These are phyloP conservation scores for Leucocoprinus birnbaumii DNA, from an alignment of 768 basidiomycete genomes.

Conservation along the genomic window DNA sequence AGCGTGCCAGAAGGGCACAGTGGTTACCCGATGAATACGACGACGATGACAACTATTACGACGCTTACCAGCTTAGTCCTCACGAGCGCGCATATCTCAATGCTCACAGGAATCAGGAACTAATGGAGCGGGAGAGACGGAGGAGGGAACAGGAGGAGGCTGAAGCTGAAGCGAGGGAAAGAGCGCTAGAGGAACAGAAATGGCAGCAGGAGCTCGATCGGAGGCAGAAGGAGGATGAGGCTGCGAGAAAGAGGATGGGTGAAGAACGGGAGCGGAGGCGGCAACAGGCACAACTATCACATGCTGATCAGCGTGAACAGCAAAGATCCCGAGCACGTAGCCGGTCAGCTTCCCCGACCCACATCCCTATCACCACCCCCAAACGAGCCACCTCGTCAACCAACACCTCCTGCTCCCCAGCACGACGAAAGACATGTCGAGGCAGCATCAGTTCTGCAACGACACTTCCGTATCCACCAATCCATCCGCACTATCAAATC, in stretches of 20 bases:
- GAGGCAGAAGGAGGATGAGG: conserved; percentile 19
- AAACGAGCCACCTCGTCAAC: conserved; percentile 8
- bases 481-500: conserved; percentile 38
- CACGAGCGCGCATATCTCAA: conserved; percentile 32
- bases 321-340: background rate
- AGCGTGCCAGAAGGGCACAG: conserved; percentile 31
- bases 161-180: conserved; percentile 17
- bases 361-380: conserved; percentile 8
- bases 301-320: background rate
- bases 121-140: conserved; percentile 20
- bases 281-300: background rate
- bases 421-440: conserved; percentile 30
- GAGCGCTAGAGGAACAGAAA: conserved; percentile 16
- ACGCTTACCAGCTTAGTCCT: conserved; percentile 21
- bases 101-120: conserved; percentile 24
- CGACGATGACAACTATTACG: conserved; percentile 28
- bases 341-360: background rate
- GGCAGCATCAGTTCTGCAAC: conserved; percentile 47
- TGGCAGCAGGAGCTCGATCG: conserved; percentile 16
- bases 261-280: conserved; percentile 20
- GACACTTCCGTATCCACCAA: conserved; percentile 38
- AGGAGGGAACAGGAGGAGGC: conserved; percentile 17
- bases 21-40: conserved; percentile 39
- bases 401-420: conserved; percentile 16
- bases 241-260: conserved; percentile 14